Evolutionary conservation across 2,329 filamentous ascomycete species (phyloP).

Genomic region (Fusarium pilosicola): DNA sequence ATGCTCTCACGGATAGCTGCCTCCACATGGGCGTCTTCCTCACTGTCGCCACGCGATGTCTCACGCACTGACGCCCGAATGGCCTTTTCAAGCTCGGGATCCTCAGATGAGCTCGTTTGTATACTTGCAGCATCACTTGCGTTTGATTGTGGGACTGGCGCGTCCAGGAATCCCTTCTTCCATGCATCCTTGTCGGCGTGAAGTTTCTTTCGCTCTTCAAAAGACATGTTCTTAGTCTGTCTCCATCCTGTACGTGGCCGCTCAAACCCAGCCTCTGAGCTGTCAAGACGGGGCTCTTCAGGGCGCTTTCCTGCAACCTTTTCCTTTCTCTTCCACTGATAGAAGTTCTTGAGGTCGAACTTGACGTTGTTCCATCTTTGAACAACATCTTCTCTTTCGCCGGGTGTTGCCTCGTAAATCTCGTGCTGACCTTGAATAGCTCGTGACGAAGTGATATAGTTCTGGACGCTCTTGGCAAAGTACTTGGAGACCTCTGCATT

Average conservation of each 20-base stretch:
- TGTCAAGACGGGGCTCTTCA: conserved; percentile 28
- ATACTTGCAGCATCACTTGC: conserved; percentile 25
- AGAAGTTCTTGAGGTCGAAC: conserved; percentile 69
- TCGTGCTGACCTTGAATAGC: conserved; percentile 80
- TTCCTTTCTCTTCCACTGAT: conserved; percentile 62
- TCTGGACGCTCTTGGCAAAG: conserved; percentile 76
- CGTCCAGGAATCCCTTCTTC: conserved; percentile 46
- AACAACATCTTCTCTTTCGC: conserved; percentile 73
- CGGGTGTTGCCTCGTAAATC: conserved; percentile 60
- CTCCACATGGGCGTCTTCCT: conserved; percentile 78
- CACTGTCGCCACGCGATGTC: conserved; percentile 74
- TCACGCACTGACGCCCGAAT: conserved; percentile 75
- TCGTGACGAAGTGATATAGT: conserved; percentile 82
- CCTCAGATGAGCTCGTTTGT: conserved; percentile 47
- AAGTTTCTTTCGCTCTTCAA: conserved; percentile 63
- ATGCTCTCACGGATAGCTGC: conserved; percentile 79
- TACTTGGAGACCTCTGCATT: conserved; percentile 79
- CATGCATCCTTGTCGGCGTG: conserved; percentile 59
- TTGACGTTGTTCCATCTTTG: conserved; percentile 70
- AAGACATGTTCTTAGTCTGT: conserved; percentile 58
- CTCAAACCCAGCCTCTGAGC: conserved; percentile 33
- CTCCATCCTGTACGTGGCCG: conserved; percentile 58
- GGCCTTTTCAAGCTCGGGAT: conserved; percentile 74
- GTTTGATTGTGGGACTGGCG: conserved; percentile 8
- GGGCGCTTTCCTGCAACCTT: conserved; percentile 50